Evolutionary conservation across 495 filamentous ascomycete species (phyloP), one percentile per base, ranked within the genome.

Genomic region (Penicillium malachiteum): DNA sequence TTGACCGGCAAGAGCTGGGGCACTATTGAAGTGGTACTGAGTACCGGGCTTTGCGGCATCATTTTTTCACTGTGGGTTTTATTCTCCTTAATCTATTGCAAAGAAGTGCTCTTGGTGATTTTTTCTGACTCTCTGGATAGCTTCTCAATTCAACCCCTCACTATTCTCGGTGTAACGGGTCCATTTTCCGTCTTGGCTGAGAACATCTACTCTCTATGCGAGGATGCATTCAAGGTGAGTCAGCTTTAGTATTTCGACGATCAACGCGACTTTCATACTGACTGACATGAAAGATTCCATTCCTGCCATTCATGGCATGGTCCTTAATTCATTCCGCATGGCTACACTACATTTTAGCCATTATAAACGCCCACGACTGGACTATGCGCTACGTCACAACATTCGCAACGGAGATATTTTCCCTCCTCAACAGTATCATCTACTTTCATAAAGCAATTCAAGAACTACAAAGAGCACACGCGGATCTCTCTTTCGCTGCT

Each of bases 331-430:
- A 89, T 66, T 79, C 87, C 26, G 80, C 70, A 10, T 89, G 87
- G 86, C 80, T 89, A 73, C 85, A 87, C 61, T 86, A 82, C 64
- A 62, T 89, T 6, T 71, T 89, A 14, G 87, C 87, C 46, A 82
- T 88, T 38, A 78, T 88, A 59, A 89, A 90, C 65, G 86, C 85
- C 17, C 86, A 88, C 55, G 85, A 89, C 68, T 90, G 84, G 84
- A 88, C 86, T 2, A 90, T 90, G 87, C 78, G 82, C 51, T 89
- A 90, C 62, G 87, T 90, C 18, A 90, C 87, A 0, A 87, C 78
- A 5, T 89, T 89, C 60, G 83, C 79, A 26, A 86, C 82, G 13
- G 86, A 90, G 61, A 86, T 88, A 18, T 89, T 89, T 64, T 85
- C 84, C 1, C 79, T 89, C 0, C 69, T 89, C 3, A 89, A 89